A percentile compares a stretch with the other conserved stretches of the same genome.
These are phyloP conservation scores for Phytophthora sojae DNA, from an alignment of 352 stramenopile species.

Conservation along the genomic window DNA sequence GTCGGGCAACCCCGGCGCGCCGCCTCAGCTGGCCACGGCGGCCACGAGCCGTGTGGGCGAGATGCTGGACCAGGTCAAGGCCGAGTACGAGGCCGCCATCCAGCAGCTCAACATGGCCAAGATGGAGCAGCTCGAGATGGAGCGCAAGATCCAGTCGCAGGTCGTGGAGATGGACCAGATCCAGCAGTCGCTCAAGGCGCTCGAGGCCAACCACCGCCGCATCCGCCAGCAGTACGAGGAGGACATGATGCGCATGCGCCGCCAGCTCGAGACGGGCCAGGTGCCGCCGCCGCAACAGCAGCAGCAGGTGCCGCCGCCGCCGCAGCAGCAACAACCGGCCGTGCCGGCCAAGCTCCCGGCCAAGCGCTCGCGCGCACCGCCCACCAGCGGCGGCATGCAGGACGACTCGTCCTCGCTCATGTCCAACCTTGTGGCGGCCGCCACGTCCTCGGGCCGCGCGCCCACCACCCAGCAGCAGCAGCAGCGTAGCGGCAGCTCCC, in stretches of 20 bases:
- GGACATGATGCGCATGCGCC: constrained; percentile 84
- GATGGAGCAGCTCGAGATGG: constrained; percentile 89
- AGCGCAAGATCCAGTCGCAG: constrained; percentile 89
- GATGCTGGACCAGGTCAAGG: constrained; percentile 88
- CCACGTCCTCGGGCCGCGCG: constrained; percentile 56
- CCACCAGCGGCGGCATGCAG: constrained; percentile 53
- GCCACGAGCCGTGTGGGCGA: constrained; percentile 75
- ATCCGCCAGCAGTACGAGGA: constrained; percentile 89
- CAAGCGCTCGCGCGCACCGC: constrained; percentile 60
- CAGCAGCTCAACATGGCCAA: constrained; percentile 90
- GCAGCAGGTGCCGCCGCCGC: constrained; percentile 56
- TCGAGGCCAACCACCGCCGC: constrained; percentile 84
- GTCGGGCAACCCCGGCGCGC: constrained; percentile 50
- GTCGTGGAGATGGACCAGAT: constrained; percentile 91
- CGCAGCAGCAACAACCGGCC: constrained; percentile 27
- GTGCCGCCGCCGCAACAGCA: constrained; percentile 27
- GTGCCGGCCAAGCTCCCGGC: constrained; percentile 51
- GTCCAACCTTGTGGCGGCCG: constrained; percentile 66
- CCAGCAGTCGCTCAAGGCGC: constrained; percentile 85
- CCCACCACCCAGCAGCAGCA: constrained; percentile 36
- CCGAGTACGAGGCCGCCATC: constrained; percentile 83
- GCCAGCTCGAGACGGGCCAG: constrained; percentile 75
- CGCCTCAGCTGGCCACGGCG: constrained; percentile 34
- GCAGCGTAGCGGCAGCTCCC: constrained; percentile 43
- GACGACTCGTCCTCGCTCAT: constrained; percentile 66